Evolutionary conservation across 768 basidiomycete genomes (phyloP), one percentile per base, ranked within the genome.

Genomic region (Russula sp.): DNA sequence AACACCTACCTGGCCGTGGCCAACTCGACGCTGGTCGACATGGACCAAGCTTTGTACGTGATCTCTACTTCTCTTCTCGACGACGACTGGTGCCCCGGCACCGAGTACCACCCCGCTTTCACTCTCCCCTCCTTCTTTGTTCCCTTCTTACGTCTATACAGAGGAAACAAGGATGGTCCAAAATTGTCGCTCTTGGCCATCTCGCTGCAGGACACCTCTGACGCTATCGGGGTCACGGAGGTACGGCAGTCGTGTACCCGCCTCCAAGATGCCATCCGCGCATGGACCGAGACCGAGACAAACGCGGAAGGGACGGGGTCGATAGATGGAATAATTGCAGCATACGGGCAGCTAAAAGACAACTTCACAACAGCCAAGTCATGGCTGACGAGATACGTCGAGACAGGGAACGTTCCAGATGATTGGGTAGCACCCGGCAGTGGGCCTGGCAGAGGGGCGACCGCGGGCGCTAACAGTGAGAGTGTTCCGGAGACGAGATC

Each of bases 161-260:
- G 55, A 27, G 49, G 13, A 9, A 51, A 47, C 55, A 57, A 39
- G 6, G 62, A 63, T 16, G 39, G 53, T 14, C 3, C 49, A 34
- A 32, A 53, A 11, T 32, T 63, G 22, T 44, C 56, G 32, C 20
- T 52, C 6, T 53, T 63, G 14, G 62, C 50, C 27, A 34, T 34
- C 55, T 57, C 62, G 35, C 50, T 63, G 35, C 62, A 57, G 50
- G 56, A 63, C 49, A 63, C 62, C 10, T 63, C 55, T 53, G 50
- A n/a, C 14, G 40, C 62, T 11, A 53, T 63, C 1, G 62, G 62
- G 4, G 62, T 57, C 50, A 40, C 18, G 31, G 54, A 57, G 22
- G 62, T 63, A 13, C 49, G 32, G 20, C 40, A n/a, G n/a, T 62
- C 61, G 8, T 56, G 61, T 62, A 18, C 39, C 55, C 55, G 27